phyloP scores from a whole-genome alignment of 352 stramenopile genomes.

The Phytophthora agathidicida region DNA sequence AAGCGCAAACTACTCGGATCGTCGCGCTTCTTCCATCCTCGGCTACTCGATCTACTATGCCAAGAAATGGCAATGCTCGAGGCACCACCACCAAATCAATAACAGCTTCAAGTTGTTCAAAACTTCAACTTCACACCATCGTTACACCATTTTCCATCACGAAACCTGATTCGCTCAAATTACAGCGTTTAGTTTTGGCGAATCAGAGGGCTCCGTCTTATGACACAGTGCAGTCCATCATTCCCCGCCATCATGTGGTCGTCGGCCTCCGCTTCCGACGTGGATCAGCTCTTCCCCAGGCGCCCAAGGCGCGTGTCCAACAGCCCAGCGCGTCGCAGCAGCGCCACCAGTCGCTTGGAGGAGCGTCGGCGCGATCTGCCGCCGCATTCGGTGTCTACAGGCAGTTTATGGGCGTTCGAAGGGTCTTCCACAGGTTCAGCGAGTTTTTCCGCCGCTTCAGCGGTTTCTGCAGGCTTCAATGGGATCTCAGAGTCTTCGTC shows the following conservation, averaged over 20 bases:
- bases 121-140: too few species aligned
- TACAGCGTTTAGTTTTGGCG: too few species aligned
- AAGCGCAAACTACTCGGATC: constrained; percentile 12
- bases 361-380: constrained; percentile 33
- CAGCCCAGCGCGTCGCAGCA: constrained; percentile 14
- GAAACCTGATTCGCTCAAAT: too few species aligned
- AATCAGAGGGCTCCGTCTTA: too few species aligned
- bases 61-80: constrained; percentile 21
- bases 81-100: too few species aligned
- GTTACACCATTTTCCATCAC: too few species aligned
- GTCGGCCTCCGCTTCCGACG: constrained; percentile 4
- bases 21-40: constrained; percentile 23
- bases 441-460: constrained; percentile 13
- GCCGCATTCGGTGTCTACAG: constrained; percentile 8
- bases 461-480: not conserved
- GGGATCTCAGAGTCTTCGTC: not conserved
- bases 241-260: constrained; percentile 19
- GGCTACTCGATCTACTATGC: constrained; percentile 11
- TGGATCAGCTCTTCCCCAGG: constrained; percentile 29
- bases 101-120: too few species aligned
- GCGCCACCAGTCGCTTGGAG: constrained; percentile 28
- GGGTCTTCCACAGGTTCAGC: constrained; percentile 9
- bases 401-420: constrained; percentile 29
- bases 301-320: constrained; percentile 14
- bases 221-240: constrained; percentile 13